Evolutionary conservation across 306 rosid genomes (phyloP).

Genomic region (Ammopiptanthus mongolicus): DNA sequence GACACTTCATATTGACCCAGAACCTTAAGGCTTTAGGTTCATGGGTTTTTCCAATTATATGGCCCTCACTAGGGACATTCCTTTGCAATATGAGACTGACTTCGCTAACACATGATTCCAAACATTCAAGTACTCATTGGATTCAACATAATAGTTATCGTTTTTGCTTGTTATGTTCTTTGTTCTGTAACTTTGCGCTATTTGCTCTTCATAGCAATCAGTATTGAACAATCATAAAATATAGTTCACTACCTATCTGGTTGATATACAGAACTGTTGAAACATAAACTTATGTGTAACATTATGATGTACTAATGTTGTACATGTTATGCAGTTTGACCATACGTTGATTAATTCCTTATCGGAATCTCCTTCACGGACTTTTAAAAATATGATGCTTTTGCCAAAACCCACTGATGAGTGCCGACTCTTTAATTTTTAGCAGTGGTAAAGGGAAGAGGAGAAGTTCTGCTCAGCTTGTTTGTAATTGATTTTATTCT

Average conservation of each 20-base stretch:
- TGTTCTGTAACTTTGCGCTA: neutral
- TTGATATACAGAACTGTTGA: neutral
- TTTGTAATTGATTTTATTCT: constrained; percentile 2
- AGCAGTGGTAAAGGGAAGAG: neutral
- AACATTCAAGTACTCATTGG: neutral
- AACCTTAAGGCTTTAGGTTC: neutral
- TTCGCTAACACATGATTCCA: neutral
- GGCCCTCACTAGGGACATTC: neutral
- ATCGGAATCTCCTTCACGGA: neutral
- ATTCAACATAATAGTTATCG: neutral
- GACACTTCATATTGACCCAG: too few species aligned
- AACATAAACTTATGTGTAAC: neutral
- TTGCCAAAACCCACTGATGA: neutral
- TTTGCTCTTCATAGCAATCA: neutral
- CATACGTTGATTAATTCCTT: neutral
- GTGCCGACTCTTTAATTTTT: neutral
- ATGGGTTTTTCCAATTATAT: neutral
- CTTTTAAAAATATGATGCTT: neutral
- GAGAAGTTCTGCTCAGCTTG: neutral
- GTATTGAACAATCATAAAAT: neutral
- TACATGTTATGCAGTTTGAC: neutral
- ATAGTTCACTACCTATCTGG: neutral
- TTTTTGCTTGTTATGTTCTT: neutral
- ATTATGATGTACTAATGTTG: neutral
- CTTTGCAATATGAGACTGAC: neutral